Percentiles rank a stretch among this genome's conserved stretches.
phyloP scores from a whole-genome alignment of 495 filamentous ascomycete genomes.

The Parathielavia appendiculata region DNA sequence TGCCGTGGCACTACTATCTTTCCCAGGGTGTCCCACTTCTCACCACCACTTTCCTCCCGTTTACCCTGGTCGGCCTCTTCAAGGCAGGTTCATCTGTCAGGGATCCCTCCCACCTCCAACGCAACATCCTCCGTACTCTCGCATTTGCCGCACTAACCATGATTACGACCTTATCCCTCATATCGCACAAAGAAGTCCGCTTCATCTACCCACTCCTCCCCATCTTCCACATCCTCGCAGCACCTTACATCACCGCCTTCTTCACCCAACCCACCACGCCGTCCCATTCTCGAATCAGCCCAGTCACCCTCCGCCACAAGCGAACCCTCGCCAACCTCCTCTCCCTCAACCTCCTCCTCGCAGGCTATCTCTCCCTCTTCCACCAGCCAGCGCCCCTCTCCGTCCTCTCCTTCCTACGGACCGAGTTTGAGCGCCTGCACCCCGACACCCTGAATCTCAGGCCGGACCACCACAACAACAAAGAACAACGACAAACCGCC shows the following conservation, averaged over 20 bases:
- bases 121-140: constrained; percentile 52
- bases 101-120: constrained; percentile 32
- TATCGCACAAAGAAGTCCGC: constrained; percentile 95
- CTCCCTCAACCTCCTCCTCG: constrained; percentile 63
- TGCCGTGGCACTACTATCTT: constrained; percentile 88
- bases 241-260: constrained; percentile 59
- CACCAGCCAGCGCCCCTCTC: constrained; percentile 76
- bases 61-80: constrained; percentile 62
- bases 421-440: constrained; percentile 57
- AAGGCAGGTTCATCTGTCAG: constrained; percentile 35
- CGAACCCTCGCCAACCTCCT: constrained; percentile 55
- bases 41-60: constrained; percentile 77
- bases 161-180: constrained; percentile 60
- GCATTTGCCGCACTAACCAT: constrained; percentile 57
- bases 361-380: constrained; percentile 63
- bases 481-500: constrained; percentile 16
- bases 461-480: neutral
- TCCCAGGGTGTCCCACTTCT: constrained; percentile 85
- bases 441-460: constrained; percentile 29
- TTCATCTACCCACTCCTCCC: constrained; percentile 95
- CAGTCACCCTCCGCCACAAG: constrained; percentile 42
- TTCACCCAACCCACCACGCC: constrained; percentile 42
- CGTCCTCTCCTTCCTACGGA: constrained; percentile 67
- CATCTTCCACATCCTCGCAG: constrained; percentile 72
- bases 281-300: constrained; percentile 14